These are phyloP conservation scores for Lecanicillium sp. DNA, from an alignment of 2,329 filamentous ascomycete species.

Conservation along the genomic window DNA sequence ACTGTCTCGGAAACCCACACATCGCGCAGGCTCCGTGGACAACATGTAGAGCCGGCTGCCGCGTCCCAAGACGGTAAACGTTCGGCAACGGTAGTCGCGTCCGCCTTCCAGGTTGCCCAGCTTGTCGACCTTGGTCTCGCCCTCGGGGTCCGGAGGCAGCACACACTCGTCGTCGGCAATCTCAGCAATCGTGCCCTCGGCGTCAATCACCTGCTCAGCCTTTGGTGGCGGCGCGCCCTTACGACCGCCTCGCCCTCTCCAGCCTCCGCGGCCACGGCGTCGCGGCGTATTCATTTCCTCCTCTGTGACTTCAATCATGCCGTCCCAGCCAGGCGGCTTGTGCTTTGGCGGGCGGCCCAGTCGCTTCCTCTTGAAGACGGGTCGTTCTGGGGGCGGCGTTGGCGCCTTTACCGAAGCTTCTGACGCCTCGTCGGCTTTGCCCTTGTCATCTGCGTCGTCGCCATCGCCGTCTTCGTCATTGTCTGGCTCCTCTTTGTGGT, in stretches of 20 bases:
- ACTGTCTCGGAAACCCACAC: conserved; percentile 93
- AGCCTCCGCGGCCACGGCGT: conserved; percentile 61
- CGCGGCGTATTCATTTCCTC: conserved; percentile 52
- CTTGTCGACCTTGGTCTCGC: conserved; percentile 91
- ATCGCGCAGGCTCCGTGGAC: conserved; percentile 93
- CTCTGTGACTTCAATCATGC: conserved; percentile 47
- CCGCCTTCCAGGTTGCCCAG: conserved; percentile 73
- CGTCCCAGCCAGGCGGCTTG: conserved; percentile 70
- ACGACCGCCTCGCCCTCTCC: conserved; percentile 58
- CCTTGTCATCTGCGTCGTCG: conserved; percentile 26
- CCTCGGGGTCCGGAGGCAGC: conserved; percentile 77
- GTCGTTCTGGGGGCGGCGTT: conserved; percentile 47
- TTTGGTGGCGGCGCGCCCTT: conserved; percentile 66
- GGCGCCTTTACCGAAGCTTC: conserved; percentile 38
- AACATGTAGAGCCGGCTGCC: conserved; percentile 92
- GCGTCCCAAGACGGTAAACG: conserved; percentile 81
- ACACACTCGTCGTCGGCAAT: conserved; percentile 89
- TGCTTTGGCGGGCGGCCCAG: conserved; percentile 85
- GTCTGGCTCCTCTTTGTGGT: conserved; percentile 23
- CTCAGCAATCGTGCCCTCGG: conserved; percentile 85
- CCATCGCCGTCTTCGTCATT: conserved; percentile 30
- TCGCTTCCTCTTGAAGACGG: conserved; percentile 64
- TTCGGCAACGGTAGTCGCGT: conserved; percentile 89
- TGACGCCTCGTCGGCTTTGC: conserved; percentile 26
- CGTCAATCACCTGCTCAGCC: conserved; percentile 80